Base-by-base conservation (phyloP, 306 rosid species). In the Carpinus fangiana region DNA sequence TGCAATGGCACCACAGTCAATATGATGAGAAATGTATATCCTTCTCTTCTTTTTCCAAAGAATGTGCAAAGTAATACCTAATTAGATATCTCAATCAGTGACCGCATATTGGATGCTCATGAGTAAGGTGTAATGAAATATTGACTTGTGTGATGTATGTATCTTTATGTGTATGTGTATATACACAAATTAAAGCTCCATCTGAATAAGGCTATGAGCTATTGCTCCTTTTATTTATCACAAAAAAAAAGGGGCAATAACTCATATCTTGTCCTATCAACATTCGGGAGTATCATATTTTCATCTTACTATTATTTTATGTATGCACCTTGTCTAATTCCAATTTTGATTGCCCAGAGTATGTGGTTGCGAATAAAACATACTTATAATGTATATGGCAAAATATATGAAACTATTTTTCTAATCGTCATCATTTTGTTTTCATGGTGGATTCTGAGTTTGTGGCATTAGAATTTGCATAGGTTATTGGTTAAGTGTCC, bases 1-100 rank as follows among this genome's bases (percentile, higher is more conserved):
- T 91, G 83, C 86, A 96, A 86, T 91, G 97, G 99, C 94, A 86
- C 65, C 90, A 70, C 73, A 89, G 89, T 64, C 91, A 90, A 74
- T 88, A 84, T 73, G 97, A 86, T 88, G 48, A 90, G 48, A 86
- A 85, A 46, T 60, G 98, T 93, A 79, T 65, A 77, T 59, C 75
- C 64, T 67, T 54, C 54, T 41, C 0, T 21, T 55, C 57, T 67
- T 51, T 38, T 80, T 57, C 34, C 64, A 20, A 4, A 20, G 12
- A 26, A 59, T 59, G 65, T 59, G 28, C 65, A 59, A 26, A 59
- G 65, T 12, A 59, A 41, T 59, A 23, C 38, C 38, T 21, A 59
- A 41, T 20, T 23, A 26, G 21, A 13, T 12, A 70, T 18, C 23
- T 5, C 47, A 45, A 48, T 23, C 51, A 18, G 34, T 69, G 53